Conservation (phyloP, 169 alveolate species). For the Plasmodium coatneyi region DNA sequence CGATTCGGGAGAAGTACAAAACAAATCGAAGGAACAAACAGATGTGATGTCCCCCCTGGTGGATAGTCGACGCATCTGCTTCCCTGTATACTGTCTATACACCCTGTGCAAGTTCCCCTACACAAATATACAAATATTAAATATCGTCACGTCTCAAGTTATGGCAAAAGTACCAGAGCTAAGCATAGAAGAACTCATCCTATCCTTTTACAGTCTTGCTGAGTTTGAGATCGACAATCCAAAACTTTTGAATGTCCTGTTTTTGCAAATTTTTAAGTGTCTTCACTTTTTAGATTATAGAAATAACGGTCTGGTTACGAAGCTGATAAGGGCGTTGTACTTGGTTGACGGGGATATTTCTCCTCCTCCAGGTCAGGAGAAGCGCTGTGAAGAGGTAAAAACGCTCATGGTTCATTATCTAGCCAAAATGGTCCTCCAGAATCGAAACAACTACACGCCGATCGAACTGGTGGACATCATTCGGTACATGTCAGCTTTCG, state of each 20-base stretch:
- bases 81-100: constrained; percentile 37
- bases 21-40: background rate
- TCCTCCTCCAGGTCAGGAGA: background rate
- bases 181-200: constrained; percentile 52
- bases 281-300: constrained; percentile 29
- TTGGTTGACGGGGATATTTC: background rate
- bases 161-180: constrained; percentile 2
- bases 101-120: constrained; percentile 60
- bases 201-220: constrained; percentile 52
- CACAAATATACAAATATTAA: constrained; percentile 29
- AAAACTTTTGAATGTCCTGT: constrained; percentile 12
- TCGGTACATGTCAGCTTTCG: constrained; percentile 41
- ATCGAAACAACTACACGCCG: constrained; percentile 41
- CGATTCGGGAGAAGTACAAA: background rate
- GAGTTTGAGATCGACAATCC: constrained; percentile 19
- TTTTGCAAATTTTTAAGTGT: constrained; percentile 19
- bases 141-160: background rate
- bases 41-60: background rate
- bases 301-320: constrained; percentile 10
- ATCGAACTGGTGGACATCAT: constrained; percentile 61
- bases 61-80: background rate
- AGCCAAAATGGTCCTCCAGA: constrained; percentile 34
- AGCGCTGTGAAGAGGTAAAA: background rate
- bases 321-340: constrained; percentile 23
- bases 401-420: constrained; percentile 13